Percentiles rank a stretch among this genome's conserved stretches.
These are phyloP conservation scores for Fusarium nematophilum DNA, from an alignment of 2,329 filamentous ascomycete species.

Conservation along the genomic window DNA sequence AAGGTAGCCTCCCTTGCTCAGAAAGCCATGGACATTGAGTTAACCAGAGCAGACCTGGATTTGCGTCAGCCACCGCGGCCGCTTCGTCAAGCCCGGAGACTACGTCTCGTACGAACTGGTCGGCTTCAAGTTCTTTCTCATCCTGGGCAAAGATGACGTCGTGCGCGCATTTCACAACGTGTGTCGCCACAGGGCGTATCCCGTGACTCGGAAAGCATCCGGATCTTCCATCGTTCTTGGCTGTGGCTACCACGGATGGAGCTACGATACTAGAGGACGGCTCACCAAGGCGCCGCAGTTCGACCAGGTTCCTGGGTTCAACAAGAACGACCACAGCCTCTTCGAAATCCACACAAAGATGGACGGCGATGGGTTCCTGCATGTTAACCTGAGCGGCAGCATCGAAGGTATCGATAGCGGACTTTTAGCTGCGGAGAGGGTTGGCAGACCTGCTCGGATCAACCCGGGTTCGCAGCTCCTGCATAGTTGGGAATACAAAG, in stretches of 20 bases:
- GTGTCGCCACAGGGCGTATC: slow-evolving; percentile 57
- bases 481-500: too few species aligned
- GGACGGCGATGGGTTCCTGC: too few species aligned
- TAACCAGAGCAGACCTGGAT: slow-evolving; percentile 55
- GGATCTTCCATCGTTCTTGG: slow-evolving; percentile 53
- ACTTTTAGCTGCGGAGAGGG: too few species aligned
- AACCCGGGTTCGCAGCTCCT: too few species aligned
- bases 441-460: too few species aligned
- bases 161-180: slow-evolving; percentile 55
- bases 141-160: slow-evolving; percentile 42
- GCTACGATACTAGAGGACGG: slow-evolving; percentile 55
- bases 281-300: slow-evolving; percentile 56
- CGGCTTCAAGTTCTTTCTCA: slow-evolving; percentile 54
- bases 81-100: slow-evolving; percentile 50
- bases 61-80: slow-evolving; percentile 48
- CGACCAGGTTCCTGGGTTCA: too few species aligned
- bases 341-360: too few species aligned
- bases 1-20: too few species aligned
- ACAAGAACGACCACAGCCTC: too few species aligned
- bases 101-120: slow-evolving; percentile 50
- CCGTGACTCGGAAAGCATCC: slow-evolving; percentile 50
- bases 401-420: too few species aligned
- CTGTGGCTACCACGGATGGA: slow-evolving; percentile 60
- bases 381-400: too few species aligned
- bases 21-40: too few species aligned